Conservation (phyloP, 2,329 filamentous ascomycete genomes). For the Neofusicoccum sp. region DNA sequence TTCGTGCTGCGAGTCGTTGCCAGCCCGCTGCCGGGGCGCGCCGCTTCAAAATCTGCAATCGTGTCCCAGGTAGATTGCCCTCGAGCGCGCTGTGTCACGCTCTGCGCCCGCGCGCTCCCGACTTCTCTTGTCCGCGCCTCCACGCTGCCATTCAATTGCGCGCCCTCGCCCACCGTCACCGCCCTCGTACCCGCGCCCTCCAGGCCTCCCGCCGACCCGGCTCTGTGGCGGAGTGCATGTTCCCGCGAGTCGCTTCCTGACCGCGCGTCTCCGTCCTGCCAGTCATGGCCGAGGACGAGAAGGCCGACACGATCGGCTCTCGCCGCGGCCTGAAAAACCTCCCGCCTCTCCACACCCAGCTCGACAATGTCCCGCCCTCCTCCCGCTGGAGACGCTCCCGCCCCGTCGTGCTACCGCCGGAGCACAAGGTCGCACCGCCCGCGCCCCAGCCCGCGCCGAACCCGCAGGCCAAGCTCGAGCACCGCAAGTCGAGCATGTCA, state of each 20-base stretch:
- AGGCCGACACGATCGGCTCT: constrained; percentile 24
- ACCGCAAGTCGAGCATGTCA: constrained; percentile 48
- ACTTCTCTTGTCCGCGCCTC: constrained; percentile 3
- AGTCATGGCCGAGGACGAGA: constrained; percentile 34
- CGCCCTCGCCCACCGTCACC: not conserved
- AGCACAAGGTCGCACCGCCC: constrained; percentile 8
- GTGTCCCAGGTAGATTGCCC: constrained; percentile 19
- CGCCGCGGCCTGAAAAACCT: constrained; percentile 30
- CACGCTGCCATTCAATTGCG: not conserved
- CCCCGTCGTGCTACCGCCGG: constrained; percentile 31
- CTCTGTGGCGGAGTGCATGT: constrained; percentile 9
- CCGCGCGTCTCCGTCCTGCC: constrained; percentile 11
- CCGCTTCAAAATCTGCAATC: constrained; percentile 17
- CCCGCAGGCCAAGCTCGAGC: constrained; percentile 32
- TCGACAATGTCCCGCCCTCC: constrained; percentile 26
- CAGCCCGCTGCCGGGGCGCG: constrained; percentile 9
- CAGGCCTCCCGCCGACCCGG: constrained; percentile 5
- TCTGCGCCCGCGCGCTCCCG: constrained; percentile 9
- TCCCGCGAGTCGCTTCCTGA: not conserved
- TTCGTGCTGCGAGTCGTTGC: constrained; percentile 10
- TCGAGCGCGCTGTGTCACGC: constrained; percentile 13
- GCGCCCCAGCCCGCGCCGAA: constrained; percentile 1
- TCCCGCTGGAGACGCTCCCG: constrained; percentile 43
- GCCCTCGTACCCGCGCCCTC: constrained; percentile 10
- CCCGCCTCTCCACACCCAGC: constrained; percentile 23